Evolutionary conservation across 352 stramenopile genomes (phyloP).

Genomic region (Globisporangium cylindrosporum): DNA sequence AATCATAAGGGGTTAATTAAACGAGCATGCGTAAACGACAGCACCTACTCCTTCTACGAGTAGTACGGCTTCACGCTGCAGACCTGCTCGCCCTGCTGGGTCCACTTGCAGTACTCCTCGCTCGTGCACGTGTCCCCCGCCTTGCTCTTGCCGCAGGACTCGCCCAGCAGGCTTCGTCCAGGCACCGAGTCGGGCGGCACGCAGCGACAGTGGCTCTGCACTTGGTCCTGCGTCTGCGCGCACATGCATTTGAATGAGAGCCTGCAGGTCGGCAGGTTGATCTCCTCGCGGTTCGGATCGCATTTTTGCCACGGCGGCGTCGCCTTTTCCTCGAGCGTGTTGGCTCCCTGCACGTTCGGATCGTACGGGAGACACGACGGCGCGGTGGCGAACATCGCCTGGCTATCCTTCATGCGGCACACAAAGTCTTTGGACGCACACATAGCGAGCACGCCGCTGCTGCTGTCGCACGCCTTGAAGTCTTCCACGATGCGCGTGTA

Average conservation of each 20-base stretch:
- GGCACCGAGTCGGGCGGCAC: slow-evolving; percentile 38
- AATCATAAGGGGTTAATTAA: background rate
- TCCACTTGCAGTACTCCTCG: slow-evolving; percentile 45
- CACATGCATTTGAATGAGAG: slow-evolving; percentile 40
- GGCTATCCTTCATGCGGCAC: slow-evolving; percentile 42
- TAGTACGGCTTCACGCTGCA: slow-evolving; percentile 48
- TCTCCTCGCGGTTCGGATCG: slow-evolving; percentile 30
- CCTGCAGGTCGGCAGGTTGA: slow-evolving; percentile 33
- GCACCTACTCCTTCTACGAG: slow-evolving; percentile 6
- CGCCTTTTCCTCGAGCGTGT: slow-evolving; percentile 33
- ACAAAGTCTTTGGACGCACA: slow-evolving; percentile 42
- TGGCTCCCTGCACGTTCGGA: slow-evolving; percentile 29
- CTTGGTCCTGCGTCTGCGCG: slow-evolving; percentile 4
- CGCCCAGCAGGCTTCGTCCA: slow-evolving; percentile 20
- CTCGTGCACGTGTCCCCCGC: slow-evolving; percentile 21
- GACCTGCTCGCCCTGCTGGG: slow-evolving; percentile 24
- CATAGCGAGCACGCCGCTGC: slow-evolving; percentile 29
- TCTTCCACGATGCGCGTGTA: slow-evolving; percentile 36
- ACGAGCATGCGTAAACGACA: background rate
- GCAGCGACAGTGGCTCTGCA: slow-evolving; percentile 24
- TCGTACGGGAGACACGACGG: slow-evolving; percentile 40
- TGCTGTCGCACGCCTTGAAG: slow-evolving; percentile 25
- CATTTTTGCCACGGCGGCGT: slow-evolving; percentile 33
- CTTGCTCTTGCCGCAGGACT: slow-evolving; percentile 22
- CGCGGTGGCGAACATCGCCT: slow-evolving; percentile 34